Conservation (phyloP, 2,329 filamentous ascomycete genomes). For the Seiridium unicorne region DNA sequence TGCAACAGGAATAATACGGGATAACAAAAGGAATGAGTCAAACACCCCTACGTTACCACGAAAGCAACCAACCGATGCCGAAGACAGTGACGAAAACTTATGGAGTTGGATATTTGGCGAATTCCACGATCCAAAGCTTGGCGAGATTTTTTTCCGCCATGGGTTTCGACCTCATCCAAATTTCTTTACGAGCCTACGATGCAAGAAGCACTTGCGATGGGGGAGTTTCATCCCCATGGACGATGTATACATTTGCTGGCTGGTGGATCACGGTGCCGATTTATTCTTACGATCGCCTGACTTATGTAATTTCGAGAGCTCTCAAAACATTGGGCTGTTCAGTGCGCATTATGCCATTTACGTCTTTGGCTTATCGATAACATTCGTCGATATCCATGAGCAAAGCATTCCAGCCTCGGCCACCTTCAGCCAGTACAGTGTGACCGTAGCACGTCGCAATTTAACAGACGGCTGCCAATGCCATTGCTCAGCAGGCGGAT, state of each 20-base stretch:
- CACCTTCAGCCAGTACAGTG: neutral
- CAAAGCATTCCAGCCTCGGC: neutral
- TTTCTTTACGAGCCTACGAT: neutral
- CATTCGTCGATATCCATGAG: neutral
- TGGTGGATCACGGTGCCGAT: neutral
- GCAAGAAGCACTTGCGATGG: neutral
- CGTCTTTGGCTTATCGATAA: neutral
- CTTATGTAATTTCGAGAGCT: neutral
- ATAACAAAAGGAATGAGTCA: neutral
- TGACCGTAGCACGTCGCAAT: neutral
- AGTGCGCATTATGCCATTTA: neutral
- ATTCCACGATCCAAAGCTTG: neutral
- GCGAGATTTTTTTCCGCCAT: neutral
- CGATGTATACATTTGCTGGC: neutral
- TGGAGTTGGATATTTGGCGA: neutral
- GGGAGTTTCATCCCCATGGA: too few species aligned
- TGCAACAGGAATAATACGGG: too few species aligned
- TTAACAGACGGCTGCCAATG: neutral
- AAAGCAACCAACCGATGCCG: neutral
- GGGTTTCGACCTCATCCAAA: neutral
- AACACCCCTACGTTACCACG: neutral
- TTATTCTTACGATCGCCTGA: neutral
- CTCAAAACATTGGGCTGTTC: neutral
- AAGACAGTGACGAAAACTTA: neutral
- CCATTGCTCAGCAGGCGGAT: neutral